Conservation (phyloP, 1,284 basidiomycete genomes). For the Ceratobasidium sp. region DNA sequence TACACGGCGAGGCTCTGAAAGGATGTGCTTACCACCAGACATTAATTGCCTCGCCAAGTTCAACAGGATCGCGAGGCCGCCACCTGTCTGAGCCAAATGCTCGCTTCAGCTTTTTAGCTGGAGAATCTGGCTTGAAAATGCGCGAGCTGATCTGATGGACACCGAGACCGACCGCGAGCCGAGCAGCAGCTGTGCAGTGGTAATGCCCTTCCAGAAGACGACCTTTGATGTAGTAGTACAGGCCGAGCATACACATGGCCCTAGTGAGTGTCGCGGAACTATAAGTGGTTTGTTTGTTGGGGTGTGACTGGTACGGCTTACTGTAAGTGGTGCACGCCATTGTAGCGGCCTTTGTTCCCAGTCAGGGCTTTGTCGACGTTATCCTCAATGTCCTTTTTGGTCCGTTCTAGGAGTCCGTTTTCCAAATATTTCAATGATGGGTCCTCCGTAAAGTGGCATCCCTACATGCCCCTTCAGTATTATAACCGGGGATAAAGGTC, state of each 20-base stretch:
- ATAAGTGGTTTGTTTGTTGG: background rate
- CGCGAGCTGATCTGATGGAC: slow-evolving; percentile 18
- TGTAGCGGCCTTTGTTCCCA: slow-evolving; percentile 8
- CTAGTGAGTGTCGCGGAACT: background rate
- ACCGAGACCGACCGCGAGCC: slow-evolving; percentile 1
- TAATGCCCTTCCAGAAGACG: slow-evolving; percentile 77
- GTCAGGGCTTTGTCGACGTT: slow-evolving; percentile 17
- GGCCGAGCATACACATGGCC: slow-evolving; percentile 31
- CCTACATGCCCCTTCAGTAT: background rate
- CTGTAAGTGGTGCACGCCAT: slow-evolving; percentile 24
- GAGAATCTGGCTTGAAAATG: background rate
- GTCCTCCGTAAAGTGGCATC: slow-evolving; percentile 25
- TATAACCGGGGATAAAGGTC: background rate
- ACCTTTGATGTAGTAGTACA: slow-evolving; percentile 76
- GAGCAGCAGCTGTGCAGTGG: slow-evolving; percentile 66
- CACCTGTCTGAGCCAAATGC: background rate
- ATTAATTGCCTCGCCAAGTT: slow-evolving; percentile 34
- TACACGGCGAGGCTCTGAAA: background rate
- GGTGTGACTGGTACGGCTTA: background rate
- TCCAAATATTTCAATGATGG: slow-evolving; percentile 18
- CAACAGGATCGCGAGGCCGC: slow-evolving; percentile 3
- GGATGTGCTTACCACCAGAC: slow-evolving; percentile 25
- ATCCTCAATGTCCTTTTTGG: background rate
- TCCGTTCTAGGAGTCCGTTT: slow-evolving; percentile 5
- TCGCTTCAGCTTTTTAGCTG: background rate